Conservation (phyloP, 108 stramenopile genomes). For the Nitzschia sp. region DNA sequence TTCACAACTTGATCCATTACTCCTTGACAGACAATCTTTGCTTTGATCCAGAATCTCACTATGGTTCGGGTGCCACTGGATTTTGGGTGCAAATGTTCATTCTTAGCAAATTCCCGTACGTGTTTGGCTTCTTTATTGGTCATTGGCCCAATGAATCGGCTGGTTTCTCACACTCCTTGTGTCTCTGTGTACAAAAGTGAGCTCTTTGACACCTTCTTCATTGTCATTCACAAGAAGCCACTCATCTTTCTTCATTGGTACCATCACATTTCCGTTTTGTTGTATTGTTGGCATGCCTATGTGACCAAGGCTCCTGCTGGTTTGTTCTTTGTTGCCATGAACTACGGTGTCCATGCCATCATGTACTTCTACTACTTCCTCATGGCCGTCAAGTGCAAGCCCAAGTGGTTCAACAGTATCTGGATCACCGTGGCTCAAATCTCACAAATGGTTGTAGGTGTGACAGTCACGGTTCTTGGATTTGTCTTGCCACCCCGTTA, state of each 20-base stretch:
- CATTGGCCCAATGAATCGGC: not conserved
- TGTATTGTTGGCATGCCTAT: conserved; percentile 96
- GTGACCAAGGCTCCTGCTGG: conserved; percentile 78
- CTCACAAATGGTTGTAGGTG: conserved; percentile 92
- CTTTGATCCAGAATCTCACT: conserved; percentile 62
- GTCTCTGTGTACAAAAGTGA: no score
- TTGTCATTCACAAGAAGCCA: conserved; percentile 94
- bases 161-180: not conserved
- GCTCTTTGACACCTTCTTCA: conserved; percentile 95
- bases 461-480: conserved; percentile 50
- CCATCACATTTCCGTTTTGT: conserved; percentile 94
- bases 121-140: not conserved
- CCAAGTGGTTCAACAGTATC: conserved; percentile 81
- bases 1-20: conserved; percentile 68
- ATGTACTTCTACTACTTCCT: conserved; percentile 99
- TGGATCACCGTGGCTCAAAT: conserved; percentile 86
- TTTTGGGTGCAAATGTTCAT: conserved; percentile 92
- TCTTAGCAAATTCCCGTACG: conserved; percentile 84
- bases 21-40: conserved; percentile 70
- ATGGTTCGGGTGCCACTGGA: conserved; percentile 84
- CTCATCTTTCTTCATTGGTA: conserved; percentile 97
- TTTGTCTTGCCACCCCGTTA: conserved; percentile 23
- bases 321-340: conserved; percentile 96
- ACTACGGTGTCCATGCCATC: conserved; percentile 96
- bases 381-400: conserved; percentile 76